Evolutionary conservation across 345 rosid genomes (phyloP).

Genomic region (Euphorbia lathyris): DNA sequence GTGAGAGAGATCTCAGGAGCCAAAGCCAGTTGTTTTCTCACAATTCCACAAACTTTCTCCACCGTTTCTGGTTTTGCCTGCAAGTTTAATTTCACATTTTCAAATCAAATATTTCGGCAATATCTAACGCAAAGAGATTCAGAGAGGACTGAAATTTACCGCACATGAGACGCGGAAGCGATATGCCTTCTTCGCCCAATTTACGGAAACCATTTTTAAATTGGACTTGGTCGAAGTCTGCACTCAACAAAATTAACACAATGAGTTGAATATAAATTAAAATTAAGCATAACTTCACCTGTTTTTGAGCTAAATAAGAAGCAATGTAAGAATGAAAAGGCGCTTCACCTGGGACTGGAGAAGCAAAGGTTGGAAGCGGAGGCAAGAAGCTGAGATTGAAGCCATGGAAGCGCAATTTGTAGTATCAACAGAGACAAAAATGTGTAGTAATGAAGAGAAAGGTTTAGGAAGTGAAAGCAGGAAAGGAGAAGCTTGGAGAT

Average conservation of each 20-base stretch:
- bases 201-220: conserved; percentile 26
- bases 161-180: conserved; percentile 21
- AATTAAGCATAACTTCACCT: no score
- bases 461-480: no score
- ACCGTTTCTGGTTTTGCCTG: conserved; percentile 34
- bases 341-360: conserved; percentile 1
- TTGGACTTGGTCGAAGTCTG: conserved; percentile 19
- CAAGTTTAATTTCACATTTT: not conserved
- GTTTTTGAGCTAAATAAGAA: no score
- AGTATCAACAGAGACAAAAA: no score
- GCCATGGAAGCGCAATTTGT: conserved; percentile 10
- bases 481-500: no score
- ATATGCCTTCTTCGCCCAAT: conserved; percentile 26
- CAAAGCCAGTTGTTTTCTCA: conserved; percentile 25
- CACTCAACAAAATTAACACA: conserved; percentile 3
- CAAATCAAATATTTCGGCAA: not conserved
- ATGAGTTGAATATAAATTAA: not conserved
- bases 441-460: no score
- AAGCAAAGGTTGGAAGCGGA: not conserved
- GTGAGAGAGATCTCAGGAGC: conserved; percentile 8
- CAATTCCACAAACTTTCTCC: conserved; percentile 26
- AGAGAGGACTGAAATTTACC: not conserved
- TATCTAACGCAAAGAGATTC: not conserved
- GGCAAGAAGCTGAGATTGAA: conserved; percentile 18
- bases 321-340: not conserved